Evolutionary conservation across 768 basidiomycete genomes (phyloP).

Genomic region (Solioccasus polychromus): DNA sequence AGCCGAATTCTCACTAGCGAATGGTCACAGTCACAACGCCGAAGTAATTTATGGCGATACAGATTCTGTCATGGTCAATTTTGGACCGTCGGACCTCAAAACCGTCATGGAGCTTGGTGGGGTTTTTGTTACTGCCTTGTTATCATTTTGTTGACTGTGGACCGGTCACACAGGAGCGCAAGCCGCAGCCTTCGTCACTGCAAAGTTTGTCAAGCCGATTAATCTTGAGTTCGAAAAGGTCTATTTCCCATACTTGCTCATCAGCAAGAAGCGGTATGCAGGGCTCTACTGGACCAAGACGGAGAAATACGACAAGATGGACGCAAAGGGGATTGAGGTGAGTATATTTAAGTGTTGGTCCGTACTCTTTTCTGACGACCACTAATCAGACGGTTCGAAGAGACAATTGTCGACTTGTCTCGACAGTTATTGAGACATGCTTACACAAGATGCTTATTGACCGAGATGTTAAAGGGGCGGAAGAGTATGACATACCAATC

Average conservation of each 20-base stretch:
- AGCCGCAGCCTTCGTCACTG: slow-evolving; percentile 88
- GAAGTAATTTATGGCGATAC: slow-evolving; percentile 98
- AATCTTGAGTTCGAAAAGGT: slow-evolving; percentile 99
- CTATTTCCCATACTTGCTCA: slow-evolving; percentile 96
- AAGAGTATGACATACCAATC: slow-evolving; percentile 57
- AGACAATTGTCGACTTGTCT: slow-evolving; percentile 98
- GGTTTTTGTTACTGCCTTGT: slow-evolving; percentile 17
- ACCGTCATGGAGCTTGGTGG: slow-evolving; percentile 88
- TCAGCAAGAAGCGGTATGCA: slow-evolving; percentile 98
- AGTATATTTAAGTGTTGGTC: slow-evolving; percentile 14
- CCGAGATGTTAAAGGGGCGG: slow-evolving; percentile 88
- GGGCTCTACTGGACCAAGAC: slow-evolving; percentile 96
- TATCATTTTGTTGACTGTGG: not conserved
- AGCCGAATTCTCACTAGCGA: slow-evolving; percentile 77
- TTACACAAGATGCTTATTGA: slow-evolving; percentile 97
- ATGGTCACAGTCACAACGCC: slow-evolving; percentile 84
- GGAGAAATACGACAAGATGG: slow-evolving; percentile 99
- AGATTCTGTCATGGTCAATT: slow-evolving; percentile 98
- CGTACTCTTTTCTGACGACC: not conserved
- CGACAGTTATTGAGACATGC: slow-evolving; percentile 97
- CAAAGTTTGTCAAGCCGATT: slow-evolving; percentile 91
- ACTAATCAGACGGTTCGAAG: slow-evolving; percentile 85
- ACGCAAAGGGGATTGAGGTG: slow-evolving; percentile 98
- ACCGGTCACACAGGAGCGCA: slow-evolving; percentile 61
- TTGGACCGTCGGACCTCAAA: slow-evolving; percentile 84